Conservation (phyloP, 495 filamentous ascomycete genomes). For the Opeltia flavorubescens region DNA sequence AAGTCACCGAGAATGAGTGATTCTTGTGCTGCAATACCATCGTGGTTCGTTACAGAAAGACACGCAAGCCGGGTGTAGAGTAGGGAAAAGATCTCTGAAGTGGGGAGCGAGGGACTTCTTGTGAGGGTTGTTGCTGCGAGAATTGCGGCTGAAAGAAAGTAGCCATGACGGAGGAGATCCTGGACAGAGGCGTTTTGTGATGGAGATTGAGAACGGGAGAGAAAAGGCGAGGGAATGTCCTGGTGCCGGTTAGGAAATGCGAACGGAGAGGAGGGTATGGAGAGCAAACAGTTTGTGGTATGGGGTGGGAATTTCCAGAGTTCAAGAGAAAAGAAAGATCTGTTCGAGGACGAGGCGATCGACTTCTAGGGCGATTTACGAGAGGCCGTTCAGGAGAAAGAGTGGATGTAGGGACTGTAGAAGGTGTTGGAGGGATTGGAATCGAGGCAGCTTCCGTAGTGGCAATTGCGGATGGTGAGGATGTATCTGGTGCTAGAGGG, state of each 20-base stretch:
- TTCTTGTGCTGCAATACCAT: slow-evolving; percentile 68
- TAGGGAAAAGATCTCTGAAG: slow-evolving; percentile 60
- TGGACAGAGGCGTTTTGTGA: slow-evolving; percentile 20
- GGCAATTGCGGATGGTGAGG: neutral
- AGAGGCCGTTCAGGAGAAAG: slow-evolving; percentile 17
- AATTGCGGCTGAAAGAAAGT: slow-evolving; percentile 63
- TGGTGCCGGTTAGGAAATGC: neutral
- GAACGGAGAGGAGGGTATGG: neutral
- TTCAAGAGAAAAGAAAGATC: slow-evolving; percentile 70
- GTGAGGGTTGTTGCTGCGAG: slow-evolving; percentile 48
- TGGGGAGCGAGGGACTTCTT: slow-evolving; percentile 27
- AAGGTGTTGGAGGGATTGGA: slow-evolving; percentile 8
- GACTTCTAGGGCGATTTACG: slow-evolving; percentile 14
- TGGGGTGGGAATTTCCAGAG: slow-evolving; percentile 67
- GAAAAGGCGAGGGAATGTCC: slow-evolving; percentile 42
- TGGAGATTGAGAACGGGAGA: slow-evolving; percentile 29
- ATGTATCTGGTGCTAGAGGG: slow-evolving; percentile 7
- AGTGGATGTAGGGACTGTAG: slow-evolving; percentile 7
- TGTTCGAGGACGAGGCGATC: slow-evolving; percentile 27
- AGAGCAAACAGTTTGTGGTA: slow-evolving; percentile 36
- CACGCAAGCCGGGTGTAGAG: slow-evolving; percentile 76
- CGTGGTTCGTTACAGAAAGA: slow-evolving; percentile 57
- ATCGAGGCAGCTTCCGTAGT: slow-evolving; percentile 1
- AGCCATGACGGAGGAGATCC: slow-evolving; percentile 39
- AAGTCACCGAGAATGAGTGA: slow-evolving; percentile 73